Evolutionary conservation across 306 rosid genomes (phyloP).

Genomic region (Oemleria cerasiformis): DNA sequence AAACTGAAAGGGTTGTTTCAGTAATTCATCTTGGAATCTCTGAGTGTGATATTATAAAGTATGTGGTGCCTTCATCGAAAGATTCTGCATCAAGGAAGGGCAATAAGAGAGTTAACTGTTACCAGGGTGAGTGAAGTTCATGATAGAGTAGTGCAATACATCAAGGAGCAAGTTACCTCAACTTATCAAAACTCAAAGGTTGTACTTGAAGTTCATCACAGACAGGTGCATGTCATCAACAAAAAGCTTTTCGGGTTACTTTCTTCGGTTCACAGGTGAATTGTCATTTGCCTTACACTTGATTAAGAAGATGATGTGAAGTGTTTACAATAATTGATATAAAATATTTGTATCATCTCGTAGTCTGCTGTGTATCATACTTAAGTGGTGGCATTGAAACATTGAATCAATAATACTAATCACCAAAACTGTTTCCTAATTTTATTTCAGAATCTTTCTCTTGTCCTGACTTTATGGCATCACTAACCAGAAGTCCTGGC

Average conservation of each 20-base stretch:
- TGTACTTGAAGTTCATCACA: not conserved
- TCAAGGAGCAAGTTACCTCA: not conserved
- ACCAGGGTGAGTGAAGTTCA: not conserved
- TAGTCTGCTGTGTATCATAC: not conserved
- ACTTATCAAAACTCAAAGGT: not conserved
- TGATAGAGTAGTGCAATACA: not conserved
- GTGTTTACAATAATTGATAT: not conserved
- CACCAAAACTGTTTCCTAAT: not conserved
- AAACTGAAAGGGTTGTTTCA: no score
- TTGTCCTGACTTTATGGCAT: not conserved
- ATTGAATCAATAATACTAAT: not conserved
- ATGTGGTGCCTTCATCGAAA: no score
- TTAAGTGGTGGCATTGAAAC: not conserved
- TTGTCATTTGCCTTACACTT: not conserved
- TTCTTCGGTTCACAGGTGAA: not conserved
- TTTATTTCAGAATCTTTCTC: not conserved
- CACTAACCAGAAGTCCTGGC: slow-evolving; percentile 1
- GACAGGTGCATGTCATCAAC: not conserved
- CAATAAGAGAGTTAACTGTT: not conserved
- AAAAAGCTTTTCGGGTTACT: not conserved
- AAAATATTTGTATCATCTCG: not conserved
- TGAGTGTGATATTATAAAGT: no score
- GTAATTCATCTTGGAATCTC: no score
- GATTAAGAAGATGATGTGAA: not conserved
- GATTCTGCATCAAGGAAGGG: not conserved